phyloP scores from a whole-genome alignment of 192 early-diverging fungal species.

The Rhizophagus clarus region DNA sequence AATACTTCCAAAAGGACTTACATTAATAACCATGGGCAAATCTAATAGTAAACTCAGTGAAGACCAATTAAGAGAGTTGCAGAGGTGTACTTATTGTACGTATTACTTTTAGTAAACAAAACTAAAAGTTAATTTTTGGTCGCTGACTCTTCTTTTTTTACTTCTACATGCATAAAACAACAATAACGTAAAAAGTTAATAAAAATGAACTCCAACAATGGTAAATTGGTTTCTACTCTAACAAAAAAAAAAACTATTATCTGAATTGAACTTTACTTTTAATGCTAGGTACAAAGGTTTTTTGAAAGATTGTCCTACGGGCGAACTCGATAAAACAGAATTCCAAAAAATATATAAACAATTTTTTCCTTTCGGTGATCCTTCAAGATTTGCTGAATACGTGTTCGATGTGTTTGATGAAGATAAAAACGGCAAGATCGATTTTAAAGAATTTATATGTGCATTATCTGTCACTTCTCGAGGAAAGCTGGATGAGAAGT shows the following conservation, averaged over 20 bases:
- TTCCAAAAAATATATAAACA: constrained; percentile 95
- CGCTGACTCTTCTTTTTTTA: background rate
- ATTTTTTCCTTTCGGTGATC: constrained; percentile 97
- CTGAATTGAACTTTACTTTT: background rate
- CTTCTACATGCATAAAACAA: background rate
- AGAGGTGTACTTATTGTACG: constrained; percentile 82
- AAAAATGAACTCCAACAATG: constrained; percentile 95
- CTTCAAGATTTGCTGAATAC: constrained; percentile 84
- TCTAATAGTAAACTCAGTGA: constrained; percentile 80
- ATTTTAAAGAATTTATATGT: constrained; percentile 91
- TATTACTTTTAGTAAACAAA: constrained; percentile 19
- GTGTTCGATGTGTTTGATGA: constrained; percentile 92
- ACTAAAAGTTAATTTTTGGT: background rate
- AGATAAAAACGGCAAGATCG: constrained; percentile 87
- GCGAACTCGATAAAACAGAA: constrained; percentile 79
- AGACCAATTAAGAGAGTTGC: constrained; percentile 79
- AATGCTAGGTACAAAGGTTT: constrained; percentile 88
- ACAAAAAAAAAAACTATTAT: background rate
- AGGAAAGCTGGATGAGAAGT: constrained; percentile 82
- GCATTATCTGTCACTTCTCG: constrained; percentile 85
- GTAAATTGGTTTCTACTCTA: constrained; percentile 43
- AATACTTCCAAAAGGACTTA: background rate
- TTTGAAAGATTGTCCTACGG: constrained; percentile 88
- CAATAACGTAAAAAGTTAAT: constrained; percentile 56
- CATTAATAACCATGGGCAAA: constrained; percentile 68